Conservation (phyloP, 768 basidiomycete genomes). For the Royoungia palumana region DNA sequence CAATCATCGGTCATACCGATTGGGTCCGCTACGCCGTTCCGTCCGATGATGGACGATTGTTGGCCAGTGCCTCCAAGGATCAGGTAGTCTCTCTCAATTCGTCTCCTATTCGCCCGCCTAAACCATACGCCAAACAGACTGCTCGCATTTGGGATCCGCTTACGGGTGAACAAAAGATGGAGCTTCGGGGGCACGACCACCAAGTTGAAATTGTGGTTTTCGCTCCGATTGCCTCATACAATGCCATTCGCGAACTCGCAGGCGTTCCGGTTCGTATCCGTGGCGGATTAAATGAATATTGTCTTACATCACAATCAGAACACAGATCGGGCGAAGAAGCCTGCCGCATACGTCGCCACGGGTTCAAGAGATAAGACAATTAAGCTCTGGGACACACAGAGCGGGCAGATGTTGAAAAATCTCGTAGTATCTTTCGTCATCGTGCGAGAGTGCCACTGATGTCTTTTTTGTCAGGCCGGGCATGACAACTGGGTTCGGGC, state of each 20-base stretch:
- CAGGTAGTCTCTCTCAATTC: constrained; percentile 50
- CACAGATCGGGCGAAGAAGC: constrained; percentile 48
- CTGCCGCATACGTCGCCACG: constrained; percentile 65
- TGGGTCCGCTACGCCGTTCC: constrained; percentile 77
- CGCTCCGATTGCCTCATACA: constrained; percentile 71
- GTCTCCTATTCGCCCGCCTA: not conserved
- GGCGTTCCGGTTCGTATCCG: constrained; percentile 57
- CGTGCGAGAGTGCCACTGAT: constrained; percentile 2
- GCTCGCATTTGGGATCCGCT: constrained; percentile 71
- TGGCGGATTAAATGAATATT: not conserved
- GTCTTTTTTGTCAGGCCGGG: constrained; percentile 47
- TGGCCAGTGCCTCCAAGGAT: constrained; percentile 84
- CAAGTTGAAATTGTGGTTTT: constrained; percentile 81
- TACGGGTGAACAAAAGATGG: constrained; percentile 74
- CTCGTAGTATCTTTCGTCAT: constrained; percentile 45
- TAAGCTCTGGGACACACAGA: constrained; percentile 84
- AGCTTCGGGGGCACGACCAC: constrained; percentile 85
- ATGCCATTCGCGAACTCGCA: constrained; percentile 73
- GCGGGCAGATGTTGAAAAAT: constrained; percentile 76
- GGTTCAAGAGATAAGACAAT: constrained; percentile 91
- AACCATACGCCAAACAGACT: constrained; percentile 46
- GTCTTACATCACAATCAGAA: constrained; percentile 34
- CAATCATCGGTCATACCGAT: constrained; percentile 73
- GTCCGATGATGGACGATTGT: constrained; percentile 66
- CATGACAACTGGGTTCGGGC: constrained; percentile 92